phyloP scores from a whole-genome alignment of 495 filamentous ascomycete genomes.

The Tuber indicum region DNA sequence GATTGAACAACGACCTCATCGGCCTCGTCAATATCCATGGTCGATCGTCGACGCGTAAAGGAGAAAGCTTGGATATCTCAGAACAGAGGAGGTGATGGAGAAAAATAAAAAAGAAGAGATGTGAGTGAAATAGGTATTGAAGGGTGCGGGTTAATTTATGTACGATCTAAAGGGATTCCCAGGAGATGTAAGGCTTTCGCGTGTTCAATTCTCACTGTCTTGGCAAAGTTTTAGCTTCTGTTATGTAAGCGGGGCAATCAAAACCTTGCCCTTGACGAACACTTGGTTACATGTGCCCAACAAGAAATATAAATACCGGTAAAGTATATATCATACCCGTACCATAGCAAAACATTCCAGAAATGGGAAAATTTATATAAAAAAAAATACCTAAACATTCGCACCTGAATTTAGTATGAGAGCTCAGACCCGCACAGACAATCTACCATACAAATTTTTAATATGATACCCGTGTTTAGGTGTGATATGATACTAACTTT shows the following conservation, averaged over 20 bases:
- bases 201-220: neutral
- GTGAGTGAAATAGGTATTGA: neutral
- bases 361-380: too few species aligned
- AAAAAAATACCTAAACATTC: too few species aligned
- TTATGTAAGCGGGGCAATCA: neutral
- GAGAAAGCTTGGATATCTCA: neutral
- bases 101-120: neutral
- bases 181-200: neutral
- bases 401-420: too few species aligned
- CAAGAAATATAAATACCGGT: too few species aligned
- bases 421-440: too few species aligned
- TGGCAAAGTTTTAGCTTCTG: neutral
- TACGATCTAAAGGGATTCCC: neutral
- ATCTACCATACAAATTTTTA: too few species aligned
- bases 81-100: neutral
- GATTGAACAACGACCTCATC: conserved; percentile 53
- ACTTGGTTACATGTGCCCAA: too few species aligned
- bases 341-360: too few species aligned
- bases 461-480: too few species aligned
- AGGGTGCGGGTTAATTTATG: neutral
- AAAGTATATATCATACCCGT: too few species aligned
- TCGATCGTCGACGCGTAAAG: neutral
- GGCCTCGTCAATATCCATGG: neutral
- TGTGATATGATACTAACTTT: too few species aligned
- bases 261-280: neutral